Base-by-base conservation (phyloP, 2,329 filamentous ascomycete genomes). In the Colletotrichum costaricense region DNA sequence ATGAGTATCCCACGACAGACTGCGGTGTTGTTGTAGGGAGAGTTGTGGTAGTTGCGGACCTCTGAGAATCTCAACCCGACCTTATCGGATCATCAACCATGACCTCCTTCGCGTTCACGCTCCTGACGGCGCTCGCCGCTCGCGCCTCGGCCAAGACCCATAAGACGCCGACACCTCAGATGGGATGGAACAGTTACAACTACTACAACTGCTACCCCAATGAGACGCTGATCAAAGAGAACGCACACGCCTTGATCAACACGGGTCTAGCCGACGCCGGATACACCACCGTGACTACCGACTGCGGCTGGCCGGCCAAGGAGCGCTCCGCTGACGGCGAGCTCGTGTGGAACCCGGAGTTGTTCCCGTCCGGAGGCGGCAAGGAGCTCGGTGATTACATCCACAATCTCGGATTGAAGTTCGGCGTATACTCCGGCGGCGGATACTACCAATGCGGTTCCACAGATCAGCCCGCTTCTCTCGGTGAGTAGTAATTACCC, bases 121-220 rank as follows among this genome's bases (percentile, higher is more conserved):
- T 73, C 14, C 55, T 73, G 35, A 57, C 62, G 56, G 60, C 60
- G 6, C 56, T 73, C 56, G 67, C 56, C 6, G 33, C 33, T 2
- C 71, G n/a, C 22, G 67, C 64, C 30, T 69, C 46, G 65, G 73
- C 73, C 65, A 72, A 52, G 60, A 75, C 74, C 11, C 59, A 72
- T 55, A 78, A 73, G 30, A 80, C 80, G 1, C 75, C 78, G 5
- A 83, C 83, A 1, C 85, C 85, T 2, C 82, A 83, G 0, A 85
- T 86, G 85, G 84, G 88, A 14, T 91, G 89, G 89, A 91, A 91
- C 73, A 87, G 85, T 2, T 91, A 91, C 75, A 92, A 92, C 67
- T 82, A 86, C 54, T 89, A 88, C 78, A 82, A 80, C 63, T 90
- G 88, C 77, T 79, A 79, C 1, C 86, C 86, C 0, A 86, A 81